Conservation (phyloP, 345 rosid species). For the Eucalyptus curtisii region DNA sequence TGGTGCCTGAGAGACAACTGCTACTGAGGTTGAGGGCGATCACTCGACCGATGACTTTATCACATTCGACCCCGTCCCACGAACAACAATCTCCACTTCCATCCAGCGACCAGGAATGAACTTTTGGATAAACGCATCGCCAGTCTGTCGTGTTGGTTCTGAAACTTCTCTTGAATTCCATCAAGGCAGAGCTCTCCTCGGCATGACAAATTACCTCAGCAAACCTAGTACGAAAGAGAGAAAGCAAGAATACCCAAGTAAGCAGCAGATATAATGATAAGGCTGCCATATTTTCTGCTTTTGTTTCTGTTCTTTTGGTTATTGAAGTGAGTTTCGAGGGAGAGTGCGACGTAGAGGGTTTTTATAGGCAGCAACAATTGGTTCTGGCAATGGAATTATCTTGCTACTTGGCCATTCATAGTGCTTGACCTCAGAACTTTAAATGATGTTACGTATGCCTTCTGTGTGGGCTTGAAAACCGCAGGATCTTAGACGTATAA, state of each 20-base stretch:
- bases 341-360: too few relatives aligned
- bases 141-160: neutral
- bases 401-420: too few relatives aligned
- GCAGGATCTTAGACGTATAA: neutral
- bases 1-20: neutral
- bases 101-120: neutral
- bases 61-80: neutral
- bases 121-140: neutral
- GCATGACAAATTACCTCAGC: neutral
- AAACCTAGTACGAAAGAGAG: neutral
- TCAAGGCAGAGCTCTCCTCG: neutral
- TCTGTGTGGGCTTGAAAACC: neutral
- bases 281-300: neutral
- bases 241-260: neutral
- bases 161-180: neutral
- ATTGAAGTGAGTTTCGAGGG: too few relatives aligned
- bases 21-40: neutral
- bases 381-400: too few relatives aligned
- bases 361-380: too few relatives aligned
- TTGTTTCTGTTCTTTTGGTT: too few relatives aligned
- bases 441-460: neutral
- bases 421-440: neutral
- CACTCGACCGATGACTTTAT: neutral
- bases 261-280: neutral
- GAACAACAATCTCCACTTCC: neutral